Percentiles rank a stretch among this genome's conserved stretches.
These are phyloP conservation scores for Debaryomycetaceae sp. DNA, from an alignment of 1,139 yeast species.

Conservation along the genomic window DNA sequence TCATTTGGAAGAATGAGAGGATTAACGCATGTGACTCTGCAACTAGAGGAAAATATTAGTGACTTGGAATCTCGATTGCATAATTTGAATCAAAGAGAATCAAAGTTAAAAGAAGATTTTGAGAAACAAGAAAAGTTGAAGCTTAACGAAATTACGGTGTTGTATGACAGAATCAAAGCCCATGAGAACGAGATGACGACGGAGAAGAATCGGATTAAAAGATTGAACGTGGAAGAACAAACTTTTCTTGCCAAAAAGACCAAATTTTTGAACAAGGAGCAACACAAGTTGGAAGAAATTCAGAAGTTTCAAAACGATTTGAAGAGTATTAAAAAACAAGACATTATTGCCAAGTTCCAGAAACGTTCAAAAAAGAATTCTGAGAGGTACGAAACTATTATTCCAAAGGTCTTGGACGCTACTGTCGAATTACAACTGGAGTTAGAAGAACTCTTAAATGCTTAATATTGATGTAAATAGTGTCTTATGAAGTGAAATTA, in stretches of 20 bases:
- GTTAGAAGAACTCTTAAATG: slow-evolving; percentile 7
- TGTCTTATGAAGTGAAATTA: not conserved
- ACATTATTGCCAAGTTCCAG: slow-evolving; percentile 23
- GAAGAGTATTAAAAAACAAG: slow-evolving; percentile 25
- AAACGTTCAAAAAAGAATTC: slow-evolving; percentile 28
- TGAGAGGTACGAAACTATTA: slow-evolving; percentile 37
- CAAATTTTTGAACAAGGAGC: slow-evolving; percentile 24
- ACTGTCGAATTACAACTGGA: slow-evolving; percentile 12
- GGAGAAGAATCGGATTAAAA: slow-evolving; percentile 20
- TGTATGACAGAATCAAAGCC: slow-evolving; percentile 21
- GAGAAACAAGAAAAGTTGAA: slow-evolving; percentile 19
- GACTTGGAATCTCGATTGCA: slow-evolving; percentile 21
- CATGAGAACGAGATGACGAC: slow-evolving; percentile 25
- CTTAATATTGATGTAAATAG: slow-evolving; percentile 1
- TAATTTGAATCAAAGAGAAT: slow-evolving; percentile 14
- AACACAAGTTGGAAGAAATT: slow-evolving; percentile 23
- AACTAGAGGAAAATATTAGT: slow-evolving; percentile 36
- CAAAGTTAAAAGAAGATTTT: slow-evolving; percentile 15
- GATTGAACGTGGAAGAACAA: slow-evolving; percentile 20
- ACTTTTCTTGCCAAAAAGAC: slow-evolving; percentile 21
- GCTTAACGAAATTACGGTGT: slow-evolving; percentile 18
- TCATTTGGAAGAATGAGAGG: slow-evolving; percentile 40
- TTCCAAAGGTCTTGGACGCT: slow-evolving; percentile 29
- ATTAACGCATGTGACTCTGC: slow-evolving; percentile 38
- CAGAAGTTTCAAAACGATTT: slow-evolving; percentile 24